Evolutionary conservation across 1,139 yeast genomes (phyloP).

Genomic region (Scheffersomyces stambukii): DNA sequence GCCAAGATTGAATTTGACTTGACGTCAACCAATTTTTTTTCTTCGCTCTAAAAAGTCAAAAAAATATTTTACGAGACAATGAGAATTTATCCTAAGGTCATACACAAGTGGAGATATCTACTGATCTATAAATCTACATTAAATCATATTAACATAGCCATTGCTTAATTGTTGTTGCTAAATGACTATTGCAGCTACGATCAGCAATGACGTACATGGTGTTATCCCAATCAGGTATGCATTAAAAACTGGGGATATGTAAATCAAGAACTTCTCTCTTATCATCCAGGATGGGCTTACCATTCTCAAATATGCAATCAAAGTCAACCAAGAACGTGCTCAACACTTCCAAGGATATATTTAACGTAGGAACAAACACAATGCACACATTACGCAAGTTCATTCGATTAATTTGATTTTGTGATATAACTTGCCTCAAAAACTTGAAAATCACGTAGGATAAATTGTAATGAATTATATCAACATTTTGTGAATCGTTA

Average conservation of each 20-base stretch:
- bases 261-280: slow-evolving; percentile 38
- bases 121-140: too few relatives aligned
- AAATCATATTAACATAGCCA: too few relatives aligned
- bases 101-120: too few relatives aligned
- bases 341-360: slow-evolving; percentile 63
- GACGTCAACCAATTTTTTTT: slow-evolving; percentile 1
- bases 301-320: slow-evolving; percentile 57
- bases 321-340: slow-evolving; percentile 63
- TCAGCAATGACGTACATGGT: too few relatives aligned
- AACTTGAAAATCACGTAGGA: slow-evolving; percentile 65
- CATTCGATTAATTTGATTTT: slow-evolving; percentile 75
- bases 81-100: too few relatives aligned
- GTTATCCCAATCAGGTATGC: too few relatives aligned
- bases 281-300: slow-evolving; percentile 37
- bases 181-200: too few relatives aligned
- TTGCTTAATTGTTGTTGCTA: too few relatives aligned
- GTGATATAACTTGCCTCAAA: slow-evolving; percentile 59
- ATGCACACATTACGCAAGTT: slow-evolving; percentile 72
- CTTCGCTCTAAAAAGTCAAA: slow-evolving; percentile 1
- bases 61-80: too few relatives aligned
- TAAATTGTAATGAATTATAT: slow-evolving; percentile 51
- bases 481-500: slow-evolving; percentile 21
- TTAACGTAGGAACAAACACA: slow-evolving; percentile 82
- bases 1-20: neutral
- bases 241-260: slow-evolving; percentile 40